Evolutionary conservation across 2,329 filamentous ascomycete genomes (phyloP), one percentile per base, ranked within the genome.

Genomic region (Hymenoscyphus repandus): DNA sequence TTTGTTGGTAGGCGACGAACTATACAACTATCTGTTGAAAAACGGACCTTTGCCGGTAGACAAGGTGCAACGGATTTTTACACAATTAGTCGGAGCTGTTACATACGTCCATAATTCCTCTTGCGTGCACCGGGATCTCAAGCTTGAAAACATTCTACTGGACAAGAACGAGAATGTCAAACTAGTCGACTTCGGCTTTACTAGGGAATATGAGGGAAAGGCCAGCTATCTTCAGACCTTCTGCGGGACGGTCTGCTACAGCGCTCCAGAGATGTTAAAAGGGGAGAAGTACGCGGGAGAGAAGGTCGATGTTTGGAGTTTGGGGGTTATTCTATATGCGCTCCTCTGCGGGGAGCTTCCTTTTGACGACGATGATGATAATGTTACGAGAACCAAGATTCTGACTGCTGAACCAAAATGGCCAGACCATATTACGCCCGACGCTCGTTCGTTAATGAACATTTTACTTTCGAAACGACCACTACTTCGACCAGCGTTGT

Each of bases 91-190:
- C 38, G 93, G 93, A 58, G 92, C 93, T 15, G 93, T 99, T 32
- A 83, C 86, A 49, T 97, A 97, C 68, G 93, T 99, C 34, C 93
- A 99, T 71, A 86, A 85, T 67, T 91, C 95, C 63, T 91, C 88
- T 5, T 99, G 93, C 66, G 93, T 99, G 32, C 93, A 99, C 69
- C 88, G 93, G 61, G 93, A 99, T 68, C 74, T 99, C 49, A 99
- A 99, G 70, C 78, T 99, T 63, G 93, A 99, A 68, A 95, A 95
- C 65, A 96, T 99, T 52, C 74, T 99, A 41, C 79, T 99, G 60
- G 93, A 99, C 73, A 97, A 95, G 69, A 79, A 96, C 66, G 92
- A 95, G 66, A 96, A 97, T 64, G 93, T 99, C 60, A 99, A 99
- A 72, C 74, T 99, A 54, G 92, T 95, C 60, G 93, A 99, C 68